Conservation (phyloP, 2,329 filamentous ascomycete species). For the Bipolaris bicolor region DNA sequence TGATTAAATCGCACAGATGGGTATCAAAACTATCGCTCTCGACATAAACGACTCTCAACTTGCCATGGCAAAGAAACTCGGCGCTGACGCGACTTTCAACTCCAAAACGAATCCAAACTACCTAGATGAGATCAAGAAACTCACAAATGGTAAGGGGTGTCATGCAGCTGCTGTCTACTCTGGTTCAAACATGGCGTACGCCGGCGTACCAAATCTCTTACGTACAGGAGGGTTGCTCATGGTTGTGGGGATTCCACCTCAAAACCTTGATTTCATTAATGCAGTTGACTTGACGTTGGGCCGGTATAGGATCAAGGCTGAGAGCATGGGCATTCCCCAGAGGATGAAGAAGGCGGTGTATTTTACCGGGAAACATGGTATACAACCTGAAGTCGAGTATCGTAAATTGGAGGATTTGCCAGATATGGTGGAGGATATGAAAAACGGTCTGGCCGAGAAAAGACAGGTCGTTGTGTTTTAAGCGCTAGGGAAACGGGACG, state of each 20-base stretch:
- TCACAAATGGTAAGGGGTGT: constrained; percentile 49
- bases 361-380: constrained; percentile 52
- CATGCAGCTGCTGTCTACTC: constrained; percentile 54
- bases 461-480: constrained; percentile 49
- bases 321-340: constrained; percentile 53
- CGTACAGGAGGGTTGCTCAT: constrained; percentile 51
- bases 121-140: constrained; percentile 49
- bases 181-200: constrained; percentile 48
- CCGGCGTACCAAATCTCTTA: constrained; percentile 46
- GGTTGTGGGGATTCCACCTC: constrained; percentile 52
- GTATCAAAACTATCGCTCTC: constrained; percentile 52
- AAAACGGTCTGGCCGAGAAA: constrained; percentile 45
- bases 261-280: constrained; percentile 46
- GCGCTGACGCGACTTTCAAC: constrained; percentile 54
- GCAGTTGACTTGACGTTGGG: constrained; percentile 52
- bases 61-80: constrained; percentile 48
- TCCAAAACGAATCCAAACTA: constrained; percentile 50
- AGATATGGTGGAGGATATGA: constrained; percentile 50
- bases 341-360: constrained; percentile 54
- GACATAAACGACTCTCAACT: constrained; percentile 55
- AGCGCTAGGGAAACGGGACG: not conserved
- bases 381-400: constrained; percentile 51
- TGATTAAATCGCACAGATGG: constrained; percentile 38
- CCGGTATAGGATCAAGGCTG: constrained; percentile 51
- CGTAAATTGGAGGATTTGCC: constrained; percentile 50